Conservation (phyloP, 1,284 basidiomycete species). For the Phaffia rhodozyma region DNA sequence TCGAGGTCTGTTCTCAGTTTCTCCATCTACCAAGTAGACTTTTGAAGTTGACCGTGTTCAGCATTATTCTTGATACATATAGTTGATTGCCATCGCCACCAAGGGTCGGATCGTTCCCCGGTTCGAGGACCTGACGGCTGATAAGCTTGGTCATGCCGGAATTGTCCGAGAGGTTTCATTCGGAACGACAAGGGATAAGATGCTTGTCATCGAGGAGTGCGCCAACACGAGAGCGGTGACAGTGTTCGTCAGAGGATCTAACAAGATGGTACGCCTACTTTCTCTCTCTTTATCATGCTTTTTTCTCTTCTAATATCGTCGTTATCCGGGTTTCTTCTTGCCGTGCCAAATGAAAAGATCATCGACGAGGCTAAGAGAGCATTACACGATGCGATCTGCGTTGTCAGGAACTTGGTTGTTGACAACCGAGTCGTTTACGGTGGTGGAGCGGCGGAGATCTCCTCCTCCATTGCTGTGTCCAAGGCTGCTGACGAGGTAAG, state of each 20-base stretch:
- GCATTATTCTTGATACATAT: constrained; percentile 1
- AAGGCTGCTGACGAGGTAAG: constrained; percentile 84
- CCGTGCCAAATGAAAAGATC: constrained; percentile 46
- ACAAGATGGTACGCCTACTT: constrained; percentile 73
- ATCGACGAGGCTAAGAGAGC: constrained; percentile 98
- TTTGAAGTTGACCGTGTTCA: neutral
- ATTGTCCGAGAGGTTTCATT: constrained; percentile 88
- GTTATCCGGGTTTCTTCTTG: neutral
- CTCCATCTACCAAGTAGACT: neutral
- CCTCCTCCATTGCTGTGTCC: constrained; percentile 80
- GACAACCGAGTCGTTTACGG: constrained; percentile 98
- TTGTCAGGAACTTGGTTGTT: constrained; percentile 84
- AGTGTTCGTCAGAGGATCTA: constrained; percentile 91
- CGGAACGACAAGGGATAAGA: constrained; percentile 95
- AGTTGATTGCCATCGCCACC: constrained; percentile 97
- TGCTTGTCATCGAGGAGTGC: constrained; percentile 98
- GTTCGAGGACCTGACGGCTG: constrained; percentile 84
- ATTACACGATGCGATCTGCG: constrained; percentile 93
- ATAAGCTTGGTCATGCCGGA: constrained; percentile 87
- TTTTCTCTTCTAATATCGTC: too few relatives aligned
- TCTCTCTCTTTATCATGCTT: neutral
- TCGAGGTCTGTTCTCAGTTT: constrained; percentile 55
- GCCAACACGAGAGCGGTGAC: constrained; percentile 94
- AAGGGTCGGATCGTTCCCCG: constrained; percentile 96
- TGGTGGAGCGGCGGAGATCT: constrained; percentile 94